Base-by-base conservation (phyloP, 2,329 filamentous ascomycete species). In the Phialophora chinensis region DNA sequence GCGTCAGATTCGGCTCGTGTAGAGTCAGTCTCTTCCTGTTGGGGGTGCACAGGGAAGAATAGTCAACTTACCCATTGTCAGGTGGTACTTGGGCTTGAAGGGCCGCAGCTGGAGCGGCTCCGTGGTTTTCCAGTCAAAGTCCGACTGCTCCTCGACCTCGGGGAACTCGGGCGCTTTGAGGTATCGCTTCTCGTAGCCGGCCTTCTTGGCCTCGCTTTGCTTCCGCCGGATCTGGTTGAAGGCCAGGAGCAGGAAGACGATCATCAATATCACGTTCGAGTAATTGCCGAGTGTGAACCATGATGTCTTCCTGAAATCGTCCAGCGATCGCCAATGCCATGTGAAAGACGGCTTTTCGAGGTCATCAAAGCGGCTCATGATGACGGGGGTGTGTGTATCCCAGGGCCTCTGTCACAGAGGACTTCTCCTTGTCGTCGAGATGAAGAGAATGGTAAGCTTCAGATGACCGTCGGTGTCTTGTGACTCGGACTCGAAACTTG, bases 71-170 rank as follows among this genome's bases (percentile, higher is more conserved):
- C 86, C 84, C 87, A 89, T 89, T 5, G 87, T 88, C 59, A 89
- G 75, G 72, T 88, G 83, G 72, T 86, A 89, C 71, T 84, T 87
- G 4, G 85, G 82, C 74, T 86, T 88, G 75, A 88, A 88, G 0
- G 85, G 84, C 14, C 87, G 79, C 11, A 87, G 73, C 64, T 85
- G 81, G 44, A 86, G 73, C 0, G 85, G 87, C 63, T 83, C 79
- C 35, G 81, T 83, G 0, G 75, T 79, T 60, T 78, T 73, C 80
- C 85, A 84, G 66, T 85, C 75, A 69, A 88, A 86, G 63, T 80
- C 74, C 2, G 73, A 55, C 3, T 87, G 76, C 2, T 85, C 80
- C 25, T 77, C 72, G 44, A 79, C 72, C 1, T 71, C 56, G 1
- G 75, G 73, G 54, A 74, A 75, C 23, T 67, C 73, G 11, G 70